A percentile compares a stretch with the other conserved stretches of the same genome.
Conservation (phyloP, 306 rosid genomes). For the Medicago ruthenica region DNA sequence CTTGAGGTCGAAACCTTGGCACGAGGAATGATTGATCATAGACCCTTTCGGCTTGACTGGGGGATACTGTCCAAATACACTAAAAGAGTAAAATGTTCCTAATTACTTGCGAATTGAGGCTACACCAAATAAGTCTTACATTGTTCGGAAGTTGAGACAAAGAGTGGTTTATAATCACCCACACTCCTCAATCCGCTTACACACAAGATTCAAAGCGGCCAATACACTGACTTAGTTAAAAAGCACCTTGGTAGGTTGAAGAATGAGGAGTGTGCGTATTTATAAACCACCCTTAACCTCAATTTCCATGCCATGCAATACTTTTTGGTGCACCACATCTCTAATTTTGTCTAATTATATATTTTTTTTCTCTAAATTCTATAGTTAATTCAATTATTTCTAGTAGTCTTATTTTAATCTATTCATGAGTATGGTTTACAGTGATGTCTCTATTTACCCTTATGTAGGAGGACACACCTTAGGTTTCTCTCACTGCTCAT, state of each 20-base stretch:
- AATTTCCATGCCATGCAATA: not conserved
- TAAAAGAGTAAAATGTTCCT: not conserved
- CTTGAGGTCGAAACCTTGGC: not conserved
- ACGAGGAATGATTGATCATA: not conserved
- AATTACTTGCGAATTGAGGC: not conserved
- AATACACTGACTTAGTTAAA: too few species aligned
- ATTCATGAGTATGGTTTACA: not conserved
- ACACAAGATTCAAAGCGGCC: not conserved
- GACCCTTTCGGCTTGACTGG: not conserved
- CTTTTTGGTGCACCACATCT: not conserved
- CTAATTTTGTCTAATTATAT: not conserved
- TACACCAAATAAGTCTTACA: not conserved
- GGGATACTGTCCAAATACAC: not conserved
- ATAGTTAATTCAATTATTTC: not conserved
- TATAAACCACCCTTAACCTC: not conserved
- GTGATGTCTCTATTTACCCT: conserved; percentile 25
- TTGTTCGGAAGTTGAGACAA: not conserved
- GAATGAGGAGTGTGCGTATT: not conserved
- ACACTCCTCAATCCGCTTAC: not conserved
- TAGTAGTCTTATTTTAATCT: not conserved
- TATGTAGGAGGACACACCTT: conserved; percentile 87
- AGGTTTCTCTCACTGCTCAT: conserved; percentile 92
- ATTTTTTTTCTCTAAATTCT: not conserved
- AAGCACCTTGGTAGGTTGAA: too few species aligned
- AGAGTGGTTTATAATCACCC: not conserved